Conservation (phyloP, 768 basidiomycete species). For the Pilatotrama ljubarskyi region DNA sequence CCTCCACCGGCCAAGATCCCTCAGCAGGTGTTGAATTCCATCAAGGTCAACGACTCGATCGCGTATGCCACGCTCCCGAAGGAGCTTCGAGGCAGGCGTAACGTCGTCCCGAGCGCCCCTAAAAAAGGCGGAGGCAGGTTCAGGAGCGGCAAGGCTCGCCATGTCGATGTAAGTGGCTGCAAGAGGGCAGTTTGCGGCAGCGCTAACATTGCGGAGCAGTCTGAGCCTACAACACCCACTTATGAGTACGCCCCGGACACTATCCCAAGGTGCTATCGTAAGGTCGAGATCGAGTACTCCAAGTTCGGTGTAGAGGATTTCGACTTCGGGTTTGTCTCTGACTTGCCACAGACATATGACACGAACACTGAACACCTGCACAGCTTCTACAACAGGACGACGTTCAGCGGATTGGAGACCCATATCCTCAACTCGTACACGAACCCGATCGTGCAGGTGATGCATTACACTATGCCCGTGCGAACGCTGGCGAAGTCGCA, state of each 20-base stretch:
- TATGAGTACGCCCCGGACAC: conserved; percentile 56
- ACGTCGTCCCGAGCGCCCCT: conserved; percentile 60
- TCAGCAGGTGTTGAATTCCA: conserved; percentile 66
- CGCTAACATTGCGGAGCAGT: conserved; percentile 32
- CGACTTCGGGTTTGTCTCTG: conserved; percentile 78
- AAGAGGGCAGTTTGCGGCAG: conserved; percentile 34
- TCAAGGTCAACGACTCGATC: conserved; percentile 87
- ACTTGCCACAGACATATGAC: neutral
- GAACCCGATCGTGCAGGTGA: conserved; percentile 85
- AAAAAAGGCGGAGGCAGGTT: conserved; percentile 70
- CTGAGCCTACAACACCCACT: conserved; percentile 53
- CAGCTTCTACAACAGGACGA: conserved; percentile 92
- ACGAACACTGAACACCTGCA: neutral
- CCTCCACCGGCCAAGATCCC: conserved; percentile 82
- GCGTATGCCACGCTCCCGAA: conserved; percentile 88
- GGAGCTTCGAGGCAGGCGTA: conserved; percentile 81
- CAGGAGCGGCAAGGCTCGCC: conserved; percentile 69
- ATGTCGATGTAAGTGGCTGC: neutral
- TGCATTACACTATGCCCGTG: conserved; percentile 82
- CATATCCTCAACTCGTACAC: conserved; percentile 98
- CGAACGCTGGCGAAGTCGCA: conserved; percentile 86
- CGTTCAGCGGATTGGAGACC: conserved; percentile 90
- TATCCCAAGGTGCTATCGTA: conserved; percentile 81
- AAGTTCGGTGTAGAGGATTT: conserved; percentile 99
- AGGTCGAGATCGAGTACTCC: conserved; percentile 97